Evolutionary conservation across 2,329 filamentous ascomycete genomes (phyloP).

Genomic region (Zymoseptoria tritici): DNA sequence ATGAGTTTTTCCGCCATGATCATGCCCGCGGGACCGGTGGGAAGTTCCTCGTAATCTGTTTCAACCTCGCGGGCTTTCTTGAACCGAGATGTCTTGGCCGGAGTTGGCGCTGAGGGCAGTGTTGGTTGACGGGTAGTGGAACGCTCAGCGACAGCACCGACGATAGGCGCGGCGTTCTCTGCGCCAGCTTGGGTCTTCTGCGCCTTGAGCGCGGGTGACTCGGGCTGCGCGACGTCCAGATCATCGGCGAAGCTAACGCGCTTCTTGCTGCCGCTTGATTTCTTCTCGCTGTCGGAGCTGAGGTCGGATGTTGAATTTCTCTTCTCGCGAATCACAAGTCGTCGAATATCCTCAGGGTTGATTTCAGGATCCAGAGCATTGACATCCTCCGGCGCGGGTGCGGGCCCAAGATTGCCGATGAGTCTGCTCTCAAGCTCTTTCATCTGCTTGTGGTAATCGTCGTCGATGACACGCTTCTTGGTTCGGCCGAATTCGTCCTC

Average conservation of each 20-base stretch:
- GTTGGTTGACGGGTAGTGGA: slow-evolving; percentile 6
- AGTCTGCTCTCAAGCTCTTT: slow-evolving; percentile 72
- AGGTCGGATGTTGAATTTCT: slow-evolving; percentile 11
- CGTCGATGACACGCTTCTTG: slow-evolving; percentile 58
- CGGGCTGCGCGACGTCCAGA: slow-evolving; percentile 58
- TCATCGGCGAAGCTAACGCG: slow-evolving; percentile 72
- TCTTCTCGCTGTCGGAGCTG: slow-evolving; percentile 25
- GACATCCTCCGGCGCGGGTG: slow-evolving; percentile 29
- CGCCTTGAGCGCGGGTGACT: slow-evolving; percentile 27
- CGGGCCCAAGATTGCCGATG: slow-evolving; percentile 53
- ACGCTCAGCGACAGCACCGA: slow-evolving; percentile 41
- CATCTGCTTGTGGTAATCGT: slow-evolving; percentile 77
- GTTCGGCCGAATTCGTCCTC: slow-evolving; percentile 72
- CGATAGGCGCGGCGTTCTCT: slow-evolving; percentile 16
- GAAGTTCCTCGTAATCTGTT: slow-evolving; percentile 6
- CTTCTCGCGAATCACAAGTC: slow-evolving; percentile 41
- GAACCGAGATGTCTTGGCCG: slow-evolving; percentile 36
- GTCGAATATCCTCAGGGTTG: slow-evolving; percentile 50
- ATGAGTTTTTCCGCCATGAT: slow-evolving; percentile 45
- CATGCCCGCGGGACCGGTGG: slow-evolving; percentile 19
- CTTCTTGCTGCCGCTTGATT: slow-evolving; percentile 44
- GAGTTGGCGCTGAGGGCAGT: slow-evolving; percentile 16
- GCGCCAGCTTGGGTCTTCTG: slow-evolving; percentile 20
- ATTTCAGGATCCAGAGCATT: slow-evolving; percentile 33
- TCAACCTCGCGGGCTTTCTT: slow-evolving; percentile 23